These are phyloP conservation scores for Talaromyces sp. DNA, from an alignment of 2,329 filamentous ascomycete species.

Conservation along the genomic window DNA sequence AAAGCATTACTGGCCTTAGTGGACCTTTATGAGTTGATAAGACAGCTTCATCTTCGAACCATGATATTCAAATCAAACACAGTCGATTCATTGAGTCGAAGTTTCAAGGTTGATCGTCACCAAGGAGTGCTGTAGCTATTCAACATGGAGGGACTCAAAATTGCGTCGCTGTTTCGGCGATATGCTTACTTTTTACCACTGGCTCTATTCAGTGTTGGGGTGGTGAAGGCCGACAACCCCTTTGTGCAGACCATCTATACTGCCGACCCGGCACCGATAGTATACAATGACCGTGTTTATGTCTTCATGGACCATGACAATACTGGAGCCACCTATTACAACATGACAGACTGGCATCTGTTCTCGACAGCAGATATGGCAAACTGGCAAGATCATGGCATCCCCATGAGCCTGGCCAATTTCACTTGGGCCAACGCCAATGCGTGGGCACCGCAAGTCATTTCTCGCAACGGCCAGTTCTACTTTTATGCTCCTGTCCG, in stretches of 20 bases:
- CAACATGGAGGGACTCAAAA: not conserved
- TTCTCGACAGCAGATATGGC: not conserved
- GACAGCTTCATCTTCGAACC: not conserved
- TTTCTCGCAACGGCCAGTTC: not conserved
- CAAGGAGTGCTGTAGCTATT: not conserved
- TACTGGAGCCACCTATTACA: not conserved
- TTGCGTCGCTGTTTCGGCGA: not conserved
- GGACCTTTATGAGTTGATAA: not conserved
- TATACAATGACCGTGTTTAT: conserved; percentile 1
- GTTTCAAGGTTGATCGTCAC: not conserved
- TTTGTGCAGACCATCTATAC: not conserved
- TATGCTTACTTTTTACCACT: not conserved
- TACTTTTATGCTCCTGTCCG: conserved; percentile 1
- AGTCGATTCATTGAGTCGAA: not conserved
- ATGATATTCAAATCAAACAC: not conserved
- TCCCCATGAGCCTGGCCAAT: not conserved
- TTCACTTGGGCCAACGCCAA: conserved; percentile 4
- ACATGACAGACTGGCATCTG: conserved; percentile 1
- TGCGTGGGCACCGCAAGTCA: not conserved
- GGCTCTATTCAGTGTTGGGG: not conserved
- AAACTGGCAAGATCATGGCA: conserved; percentile 2
- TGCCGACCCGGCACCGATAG: not conserved
- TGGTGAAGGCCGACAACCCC: not conserved
- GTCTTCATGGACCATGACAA: conserved; percentile 6
- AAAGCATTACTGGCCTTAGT: not conserved